Base-by-base conservation (phyloP, 176 grass and related monocot genomes). In the Luzula sylvatica region DNA sequence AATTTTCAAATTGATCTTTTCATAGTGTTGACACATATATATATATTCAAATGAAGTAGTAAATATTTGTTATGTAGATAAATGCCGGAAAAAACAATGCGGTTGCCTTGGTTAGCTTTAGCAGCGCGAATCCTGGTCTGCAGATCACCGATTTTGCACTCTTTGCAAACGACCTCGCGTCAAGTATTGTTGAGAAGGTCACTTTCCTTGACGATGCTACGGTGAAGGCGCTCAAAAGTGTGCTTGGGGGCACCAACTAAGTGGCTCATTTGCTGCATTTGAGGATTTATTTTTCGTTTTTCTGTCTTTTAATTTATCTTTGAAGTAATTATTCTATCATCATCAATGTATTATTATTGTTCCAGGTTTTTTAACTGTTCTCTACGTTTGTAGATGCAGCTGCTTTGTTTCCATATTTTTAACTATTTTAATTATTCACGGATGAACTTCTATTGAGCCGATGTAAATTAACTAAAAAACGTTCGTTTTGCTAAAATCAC, bases 211-310 rank as follows among this genome's bases (percentile, higher is more conserved):
- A 92, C 28, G 81, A 92, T 24, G 58, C 72, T 4, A 12, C 70
- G 66, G 87, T 85, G 44, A 92, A 85, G 81, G 85, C 81, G 69
- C 81, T 92, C 65, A 92, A 92, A 48, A 35, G 66, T 3, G 69
- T 85, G 38, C 81, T 92, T 27, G 81, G 87, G 11, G 87, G 87
- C 57, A 72, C 23, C 50, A 74, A 72, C 30, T 87, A 71, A 75
- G 13, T 26, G 7, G 8, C 41, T 70, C 23, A 13, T 62, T 15
- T 45, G 26, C 14, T 60, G 20, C 13, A 61, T 60, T 60, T 16
- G 1, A 28, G 42, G 7, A 48, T 15, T 63, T 23, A 2, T n/a
- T 26, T 18, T 14, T 20, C 3, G 3, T 15, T 47, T 62, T 28
- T 18, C 39, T 19, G 29, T 13, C 25, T 44, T 61, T 46, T 27